A percentile compares a stretch with the other conserved stretches of the same genome.
Evolutionary conservation across 495 filamentous ascomycete species (phyloP).

Genomic region (Annulohypoxylon maeteangense): DNA sequence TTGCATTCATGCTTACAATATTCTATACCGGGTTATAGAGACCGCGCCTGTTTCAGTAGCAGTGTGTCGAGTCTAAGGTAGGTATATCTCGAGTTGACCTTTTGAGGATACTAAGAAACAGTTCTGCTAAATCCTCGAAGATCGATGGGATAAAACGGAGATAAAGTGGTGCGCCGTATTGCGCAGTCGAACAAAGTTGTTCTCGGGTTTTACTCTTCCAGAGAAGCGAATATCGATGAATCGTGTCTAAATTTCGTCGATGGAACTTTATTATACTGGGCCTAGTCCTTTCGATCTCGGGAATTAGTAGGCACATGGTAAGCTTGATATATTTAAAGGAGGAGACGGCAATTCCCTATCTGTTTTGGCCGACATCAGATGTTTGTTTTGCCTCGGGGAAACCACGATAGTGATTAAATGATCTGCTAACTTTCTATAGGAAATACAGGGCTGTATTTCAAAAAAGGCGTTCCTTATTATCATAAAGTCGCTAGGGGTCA

Average conservation of each 20-base stretch:
- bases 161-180: background rate
- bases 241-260: background rate
- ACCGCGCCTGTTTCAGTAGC: background rate
- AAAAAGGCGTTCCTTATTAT: background rate
- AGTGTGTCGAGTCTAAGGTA: background rate
- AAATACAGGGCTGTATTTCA: background rate
- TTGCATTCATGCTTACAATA: slow-evolving; percentile 24
- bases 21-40: background rate
- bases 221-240: background rate
- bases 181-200: background rate
- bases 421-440: background rate
- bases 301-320: slow-evolving; percentile 20
- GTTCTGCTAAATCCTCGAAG: background rate
- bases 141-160: slow-evolving; percentile 1
- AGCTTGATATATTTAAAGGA: background rate
- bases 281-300: slow-evolving; percentile 15
- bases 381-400: background rate
- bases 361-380: slow-evolving; percentile 18
- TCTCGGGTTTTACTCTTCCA: background rate
- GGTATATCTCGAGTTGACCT: background rate
- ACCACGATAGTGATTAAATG: slow-evolving; percentile 8
- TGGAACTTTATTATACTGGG: slow-evolving; percentile 23
- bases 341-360: slow-evolving; percentile 2
- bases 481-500: background rate
- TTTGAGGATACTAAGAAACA: background rate